These are phyloP conservation scores for Leishmania amazonensis DNA, from an alignment of 208 protist genomes.

Conservation along the genomic window DNA sequence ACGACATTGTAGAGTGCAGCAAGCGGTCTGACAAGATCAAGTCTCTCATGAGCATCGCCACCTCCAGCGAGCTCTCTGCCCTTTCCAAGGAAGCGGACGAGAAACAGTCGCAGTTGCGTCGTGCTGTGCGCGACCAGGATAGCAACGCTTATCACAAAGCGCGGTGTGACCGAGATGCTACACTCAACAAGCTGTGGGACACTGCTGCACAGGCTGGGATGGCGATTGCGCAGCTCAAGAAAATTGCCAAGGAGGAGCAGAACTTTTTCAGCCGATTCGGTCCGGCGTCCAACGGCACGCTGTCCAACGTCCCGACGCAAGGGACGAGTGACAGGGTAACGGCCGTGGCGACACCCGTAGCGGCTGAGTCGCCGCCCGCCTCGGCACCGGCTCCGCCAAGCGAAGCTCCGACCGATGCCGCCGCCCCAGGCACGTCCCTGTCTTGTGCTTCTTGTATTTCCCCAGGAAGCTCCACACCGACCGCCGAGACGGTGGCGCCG, in stretches of 20 bases:
- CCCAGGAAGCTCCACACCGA: background rate
- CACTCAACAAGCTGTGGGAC: conserved; percentile 45
- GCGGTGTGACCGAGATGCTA: conserved; percentile 43
- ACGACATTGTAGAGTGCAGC: conserved; percentile 44
- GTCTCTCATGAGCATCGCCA: conserved; percentile 47
- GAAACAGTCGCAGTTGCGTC: conserved; percentile 47
- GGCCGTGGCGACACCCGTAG: background rate
- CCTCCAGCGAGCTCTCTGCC: conserved; percentile 34
- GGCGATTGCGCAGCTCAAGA: conserved; percentile 44
- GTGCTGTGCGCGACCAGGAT: conserved; percentile 38
- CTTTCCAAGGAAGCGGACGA: conserved; percentile 40
- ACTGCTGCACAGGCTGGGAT: conserved; percentile 33
- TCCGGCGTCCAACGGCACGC: background rate
- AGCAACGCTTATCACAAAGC: conserved; percentile 40
- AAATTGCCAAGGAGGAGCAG: conserved; percentile 51
- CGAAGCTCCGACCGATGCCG: background rate
- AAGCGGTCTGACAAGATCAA: conserved; percentile 35
- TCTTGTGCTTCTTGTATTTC: background rate
- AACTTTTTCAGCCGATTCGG: conserved; percentile 43
- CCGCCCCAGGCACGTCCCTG: background rate
- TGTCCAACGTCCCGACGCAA: background rate
- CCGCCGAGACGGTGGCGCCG: background rate
- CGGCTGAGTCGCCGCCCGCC: conserved; percentile 1
- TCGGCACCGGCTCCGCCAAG: background rate
- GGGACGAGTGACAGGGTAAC: background rate